phyloP scores from a whole-genome alignment of 495 filamentous ascomycete genomes.

The Saxophila tyrrhenica region DNA sequence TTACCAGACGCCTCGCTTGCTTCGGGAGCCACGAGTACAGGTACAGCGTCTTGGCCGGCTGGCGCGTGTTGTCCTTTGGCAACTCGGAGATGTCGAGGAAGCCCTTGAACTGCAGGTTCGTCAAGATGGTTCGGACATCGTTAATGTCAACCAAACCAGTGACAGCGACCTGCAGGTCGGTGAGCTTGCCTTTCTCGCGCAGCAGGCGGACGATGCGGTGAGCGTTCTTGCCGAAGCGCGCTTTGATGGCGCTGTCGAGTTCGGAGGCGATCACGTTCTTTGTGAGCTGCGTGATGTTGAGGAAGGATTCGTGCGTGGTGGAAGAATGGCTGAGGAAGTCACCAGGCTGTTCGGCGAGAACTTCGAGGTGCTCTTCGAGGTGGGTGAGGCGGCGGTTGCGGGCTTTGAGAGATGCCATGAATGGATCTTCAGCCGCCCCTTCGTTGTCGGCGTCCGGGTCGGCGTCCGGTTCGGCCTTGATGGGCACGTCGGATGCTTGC shows the following conservation, averaged over 20 bases:
- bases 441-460: too few species aligned
- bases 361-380: conserved; percentile 64
- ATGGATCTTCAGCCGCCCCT: too few species aligned
- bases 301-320: conserved; percentile 54
- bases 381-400: conserved; percentile 36
- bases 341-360: conserved; percentile 61
- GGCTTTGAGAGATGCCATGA: conserved; percentile 4
- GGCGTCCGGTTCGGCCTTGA: too few species aligned
- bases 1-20: conserved; percentile 48
- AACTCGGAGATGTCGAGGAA: conserved; percentile 87
- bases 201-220: conserved; percentile 71
- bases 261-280: conserved; percentile 58
- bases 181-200: conserved; percentile 73
- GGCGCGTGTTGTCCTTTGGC: conserved; percentile 65
- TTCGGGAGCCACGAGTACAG: conserved; percentile 82
- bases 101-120: conserved; percentile 67
- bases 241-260: conserved; percentile 63
- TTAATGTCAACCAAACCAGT: conserved; percentile 66
- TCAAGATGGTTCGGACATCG: conserved; percentile 68
- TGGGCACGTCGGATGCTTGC: too few species aligned
- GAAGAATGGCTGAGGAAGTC: conserved; percentile 53
- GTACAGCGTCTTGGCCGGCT: conserved; percentile 68
- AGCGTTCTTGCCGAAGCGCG: conserved; percentile 62
- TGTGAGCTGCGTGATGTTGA: conserved; percentile 63
- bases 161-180: conserved; percentile 72